These are phyloP conservation scores for Tothia fuscella DNA, from an alignment of 2,329 filamentous ascomycete species.

Conservation along the genomic window DNA sequence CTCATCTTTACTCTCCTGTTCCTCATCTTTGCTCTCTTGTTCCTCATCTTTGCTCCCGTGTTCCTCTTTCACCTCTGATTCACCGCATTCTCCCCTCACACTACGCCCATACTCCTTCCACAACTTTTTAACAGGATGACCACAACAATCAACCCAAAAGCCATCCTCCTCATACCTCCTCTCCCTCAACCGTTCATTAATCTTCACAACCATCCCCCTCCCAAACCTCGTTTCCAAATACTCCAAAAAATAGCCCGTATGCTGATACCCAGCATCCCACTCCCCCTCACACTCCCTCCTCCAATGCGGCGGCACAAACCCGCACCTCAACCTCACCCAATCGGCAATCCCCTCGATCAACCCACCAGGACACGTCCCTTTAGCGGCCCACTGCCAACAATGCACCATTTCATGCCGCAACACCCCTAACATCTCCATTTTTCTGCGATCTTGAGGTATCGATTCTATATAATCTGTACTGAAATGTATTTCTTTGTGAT, in stretches of 20 bases:
- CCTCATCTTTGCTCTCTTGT: not conserved
- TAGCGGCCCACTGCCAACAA: conserved; percentile 74
- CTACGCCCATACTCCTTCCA: conserved; percentile 60
- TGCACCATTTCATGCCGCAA: conserved; percentile 89
- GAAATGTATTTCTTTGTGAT: conserved; percentile 91
- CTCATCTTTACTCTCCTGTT: not conserved
- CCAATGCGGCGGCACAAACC: conserved; percentile 75
- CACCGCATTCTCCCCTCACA: conserved; percentile 26
- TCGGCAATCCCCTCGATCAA: conserved; percentile 87
- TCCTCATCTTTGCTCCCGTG: conserved; percentile 6
- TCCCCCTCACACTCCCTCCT: conserved; percentile 42
- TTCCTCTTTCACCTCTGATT: not conserved
- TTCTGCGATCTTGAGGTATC: conserved; percentile 23
- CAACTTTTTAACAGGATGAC: conserved; percentile 51
- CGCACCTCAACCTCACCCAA: conserved; percentile 70
- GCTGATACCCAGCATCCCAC: conserved; percentile 88
- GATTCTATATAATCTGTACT: conserved; percentile 53
- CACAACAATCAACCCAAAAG: conserved; percentile 60
- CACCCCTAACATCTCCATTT: conserved; percentile 66
- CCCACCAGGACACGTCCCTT: conserved; percentile 47
- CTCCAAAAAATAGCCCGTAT: conserved; percentile 82
- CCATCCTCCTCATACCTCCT: conserved; percentile 50
- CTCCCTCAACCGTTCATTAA: conserved; percentile 56
- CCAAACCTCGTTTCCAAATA: conserved; percentile 61
- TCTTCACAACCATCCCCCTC: conserved; percentile 36